Evolutionary conservation across 1,139 yeast genomes (phyloP).

Genomic region (Kodamaea fungicola): DNA sequence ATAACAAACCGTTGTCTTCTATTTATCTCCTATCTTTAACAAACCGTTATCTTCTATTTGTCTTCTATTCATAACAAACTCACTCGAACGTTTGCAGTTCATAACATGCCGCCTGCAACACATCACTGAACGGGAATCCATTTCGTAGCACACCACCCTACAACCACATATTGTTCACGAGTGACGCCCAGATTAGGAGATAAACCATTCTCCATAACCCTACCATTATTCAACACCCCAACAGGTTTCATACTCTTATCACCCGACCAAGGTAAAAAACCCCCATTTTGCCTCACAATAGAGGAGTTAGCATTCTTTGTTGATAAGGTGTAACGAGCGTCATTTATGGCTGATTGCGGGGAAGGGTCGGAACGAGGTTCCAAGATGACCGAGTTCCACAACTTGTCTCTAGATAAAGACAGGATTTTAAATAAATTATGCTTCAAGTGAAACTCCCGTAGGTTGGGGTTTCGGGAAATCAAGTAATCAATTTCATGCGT

Average conservation of each 20-base stretch:
- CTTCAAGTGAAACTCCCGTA: slow-evolving; percentile 24
- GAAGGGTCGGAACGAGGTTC: slow-evolving; percentile 42
- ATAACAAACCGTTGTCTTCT: no score
- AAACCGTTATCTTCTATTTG: no score
- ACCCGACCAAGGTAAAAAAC: slow-evolving; percentile 39
- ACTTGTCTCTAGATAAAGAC: slow-evolving; percentile 37
- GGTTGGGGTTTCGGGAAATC: slow-evolving; percentile 16
- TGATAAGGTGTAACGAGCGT: slow-evolving; percentile 1
- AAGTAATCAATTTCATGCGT: slow-evolving; percentile 23
- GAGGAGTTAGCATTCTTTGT: slow-evolving; percentile 1
- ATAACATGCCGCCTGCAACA: not conserved
- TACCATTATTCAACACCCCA: slow-evolving; percentile 27
- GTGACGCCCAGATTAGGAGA: slow-evolving; percentile 41
- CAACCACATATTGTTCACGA: slow-evolving; percentile 46
- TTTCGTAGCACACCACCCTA: slow-evolving; percentile 51
- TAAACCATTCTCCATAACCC: slow-evolving; percentile 25
- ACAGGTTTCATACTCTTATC: slow-evolving; percentile 27
- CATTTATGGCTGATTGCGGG: slow-evolving; percentile 23
- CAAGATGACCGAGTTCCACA: slow-evolving; percentile 49
- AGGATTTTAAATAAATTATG: slow-evolving; percentile 33
- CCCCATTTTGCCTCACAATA: slow-evolving; percentile 20
- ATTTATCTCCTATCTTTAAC: no score
- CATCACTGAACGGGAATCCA: slow-evolving; percentile 26
- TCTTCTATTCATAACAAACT: no score
- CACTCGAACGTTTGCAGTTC: no score